Conservation (phyloP, 2,329 filamentous ascomycete species). For the Diaporthe humulicola region DNA sequence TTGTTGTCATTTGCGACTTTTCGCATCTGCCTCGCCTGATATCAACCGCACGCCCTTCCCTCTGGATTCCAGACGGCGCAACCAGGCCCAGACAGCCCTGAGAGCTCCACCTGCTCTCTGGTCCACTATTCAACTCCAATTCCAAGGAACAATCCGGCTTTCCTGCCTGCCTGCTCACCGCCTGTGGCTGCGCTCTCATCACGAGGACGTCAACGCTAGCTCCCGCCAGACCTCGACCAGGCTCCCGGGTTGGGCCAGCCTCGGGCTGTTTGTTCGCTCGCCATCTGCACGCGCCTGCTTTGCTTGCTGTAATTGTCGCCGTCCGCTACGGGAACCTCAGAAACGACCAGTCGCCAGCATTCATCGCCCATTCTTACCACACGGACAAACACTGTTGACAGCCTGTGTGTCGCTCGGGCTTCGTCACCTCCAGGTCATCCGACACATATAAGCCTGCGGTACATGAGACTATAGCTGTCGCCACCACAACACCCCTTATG, state of each 20-base stretch:
- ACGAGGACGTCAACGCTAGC: conserved; percentile 36
- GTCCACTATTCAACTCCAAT: conserved; percentile 34
- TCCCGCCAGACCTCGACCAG: background rate
- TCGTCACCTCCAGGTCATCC: background rate
- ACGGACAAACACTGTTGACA: background rate
- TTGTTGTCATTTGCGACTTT: conserved; percentile 12
- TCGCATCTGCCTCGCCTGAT: conserved; percentile 11
- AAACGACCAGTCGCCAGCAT: conserved; percentile 24
- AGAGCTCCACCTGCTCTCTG: conserved; percentile 37
- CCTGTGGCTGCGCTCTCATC: conserved; percentile 38
- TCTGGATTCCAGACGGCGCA: conserved; percentile 13
- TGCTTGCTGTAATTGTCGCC: background rate
- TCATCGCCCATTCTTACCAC: background rate
- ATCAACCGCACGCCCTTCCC: conserved; percentile 27
- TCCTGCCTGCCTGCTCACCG: conserved; percentile 38
- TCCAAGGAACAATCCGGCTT: conserved; percentile 33
- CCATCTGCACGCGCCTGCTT: background rate
- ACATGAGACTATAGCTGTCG: conserved; percentile 15
- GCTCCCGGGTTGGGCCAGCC: background rate
- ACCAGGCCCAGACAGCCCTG: conserved; percentile 34
- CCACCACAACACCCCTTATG: conserved; percentile 38
- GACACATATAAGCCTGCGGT: conserved; percentile 4
- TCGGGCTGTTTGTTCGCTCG: background rate
- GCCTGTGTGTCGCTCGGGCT: background rate
- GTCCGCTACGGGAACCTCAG: background rate